Evolutionary conservation across 176 grass and related monocot genomes (phyloP).

Genomic region (Phoenix dactylifera): DNA sequence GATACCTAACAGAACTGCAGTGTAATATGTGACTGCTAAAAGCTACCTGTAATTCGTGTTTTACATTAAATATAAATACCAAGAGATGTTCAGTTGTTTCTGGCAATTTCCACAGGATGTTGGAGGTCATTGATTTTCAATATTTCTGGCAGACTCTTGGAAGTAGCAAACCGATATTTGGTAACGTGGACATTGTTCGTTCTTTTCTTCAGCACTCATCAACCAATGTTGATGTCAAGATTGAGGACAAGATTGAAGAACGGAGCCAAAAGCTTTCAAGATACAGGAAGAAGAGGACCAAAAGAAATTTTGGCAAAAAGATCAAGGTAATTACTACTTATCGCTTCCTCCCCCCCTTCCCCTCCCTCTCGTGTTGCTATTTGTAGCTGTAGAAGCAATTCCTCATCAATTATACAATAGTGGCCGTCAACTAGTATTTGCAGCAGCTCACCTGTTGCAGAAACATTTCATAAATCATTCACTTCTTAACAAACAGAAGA

Average conservation of each 20-base stretch:
- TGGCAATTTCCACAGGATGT: constrained; percentile 8
- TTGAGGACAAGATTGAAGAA: constrained; percentile 9
- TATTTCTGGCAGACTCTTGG: constrained; percentile 7
- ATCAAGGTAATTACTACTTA: background rate
- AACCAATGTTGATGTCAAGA: background rate
- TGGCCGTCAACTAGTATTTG: too few species aligned
- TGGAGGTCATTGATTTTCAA: constrained; percentile 3
- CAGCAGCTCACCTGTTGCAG: too few species aligned
- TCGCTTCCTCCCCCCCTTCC: too few species aligned
- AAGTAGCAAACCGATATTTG: background rate
- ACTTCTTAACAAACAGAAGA: too few species aligned
- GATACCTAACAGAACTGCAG: too few species aligned
- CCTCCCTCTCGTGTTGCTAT: background rate
- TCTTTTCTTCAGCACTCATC: background rate
- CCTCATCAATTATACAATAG: too few species aligned
- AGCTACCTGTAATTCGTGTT: too few species aligned
- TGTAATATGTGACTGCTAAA: too few species aligned
- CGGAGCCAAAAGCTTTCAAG: constrained; percentile 9
- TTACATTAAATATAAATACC: background rate
- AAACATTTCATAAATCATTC: too few species aligned
- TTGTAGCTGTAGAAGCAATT: too few species aligned
- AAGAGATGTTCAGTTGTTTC: background rate
- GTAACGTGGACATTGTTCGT: background rate
- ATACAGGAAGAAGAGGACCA: constrained; percentile 12
- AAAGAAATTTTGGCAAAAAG: constrained; percentile 10